Conservation (phyloP, 106 monocot genomes). For the Vanilla planifolia region DNA sequence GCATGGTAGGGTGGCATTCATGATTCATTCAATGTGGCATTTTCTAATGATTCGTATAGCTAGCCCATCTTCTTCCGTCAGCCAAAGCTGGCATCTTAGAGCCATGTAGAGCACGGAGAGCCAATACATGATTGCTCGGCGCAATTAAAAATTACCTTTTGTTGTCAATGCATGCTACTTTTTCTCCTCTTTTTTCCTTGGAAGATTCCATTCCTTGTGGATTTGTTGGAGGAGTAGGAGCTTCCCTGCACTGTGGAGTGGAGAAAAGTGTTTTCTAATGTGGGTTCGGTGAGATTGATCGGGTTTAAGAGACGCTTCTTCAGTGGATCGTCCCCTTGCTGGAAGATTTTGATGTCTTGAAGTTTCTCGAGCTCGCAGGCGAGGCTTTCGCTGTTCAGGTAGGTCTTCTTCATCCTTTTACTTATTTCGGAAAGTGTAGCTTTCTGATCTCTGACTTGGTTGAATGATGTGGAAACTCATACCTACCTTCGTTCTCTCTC, state of each 20-base stretch:
- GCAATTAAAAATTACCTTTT: not conserved
- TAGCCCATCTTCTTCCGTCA: not conserved
- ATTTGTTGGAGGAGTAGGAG: not conserved
- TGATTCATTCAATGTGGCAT: conserved; percentile 5
- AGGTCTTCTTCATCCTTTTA: too few relatives aligned
- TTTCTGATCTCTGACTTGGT: too few relatives aligned
- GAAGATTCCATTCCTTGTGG: conserved; percentile 4
- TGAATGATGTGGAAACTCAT: too few relatives aligned
- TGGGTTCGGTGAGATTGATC: not conserved
- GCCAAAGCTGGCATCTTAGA: not conserved
- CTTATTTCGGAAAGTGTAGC: too few relatives aligned
- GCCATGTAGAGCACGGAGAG: not conserved
- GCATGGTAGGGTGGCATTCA: not conserved
- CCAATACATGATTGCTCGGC: too few relatives aligned
- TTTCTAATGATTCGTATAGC: not conserved
- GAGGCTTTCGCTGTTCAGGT: too few relatives aligned
- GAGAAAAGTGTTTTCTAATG: not conserved
- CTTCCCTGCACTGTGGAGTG: too few relatives aligned
- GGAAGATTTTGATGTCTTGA: not conserved
- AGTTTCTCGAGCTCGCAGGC: too few relatives aligned
- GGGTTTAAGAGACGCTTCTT: not conserved
- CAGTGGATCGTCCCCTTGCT: conserved; percentile 3
- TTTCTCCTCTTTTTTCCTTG: not conserved
- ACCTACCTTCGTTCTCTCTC: too few relatives aligned
- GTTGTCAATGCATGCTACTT: not conserved